Evolutionary conservation across 2,329 filamentous ascomycete genomes (phyloP).

Genomic region (Colletotrichum sp.): DNA sequence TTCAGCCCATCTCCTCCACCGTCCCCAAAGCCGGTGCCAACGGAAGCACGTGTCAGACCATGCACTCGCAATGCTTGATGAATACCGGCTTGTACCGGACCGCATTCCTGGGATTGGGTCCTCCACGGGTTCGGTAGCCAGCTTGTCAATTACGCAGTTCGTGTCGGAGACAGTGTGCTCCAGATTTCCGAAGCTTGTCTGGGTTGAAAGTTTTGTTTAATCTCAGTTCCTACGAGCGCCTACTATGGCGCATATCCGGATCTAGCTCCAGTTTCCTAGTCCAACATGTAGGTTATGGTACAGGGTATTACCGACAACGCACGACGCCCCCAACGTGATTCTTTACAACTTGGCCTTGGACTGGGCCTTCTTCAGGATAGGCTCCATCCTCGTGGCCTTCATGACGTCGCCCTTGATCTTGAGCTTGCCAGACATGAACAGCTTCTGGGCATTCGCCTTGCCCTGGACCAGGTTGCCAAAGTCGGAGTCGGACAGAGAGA

Average conservation of each 20-base stretch:
- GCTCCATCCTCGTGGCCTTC: conserved; percentile 97
- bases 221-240: conserved; percentile 13
- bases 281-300: conserved; percentile 15
- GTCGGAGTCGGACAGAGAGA: conserved; percentile 82
- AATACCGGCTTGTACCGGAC: neutral
- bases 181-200: neutral
- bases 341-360: conserved; percentile 80
- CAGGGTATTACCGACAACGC: conserved; percentile 20
- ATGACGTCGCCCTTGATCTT: conserved; percentile 99
- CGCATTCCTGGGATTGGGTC: neutral
- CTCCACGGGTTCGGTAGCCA: neutral
- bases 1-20: neutral
- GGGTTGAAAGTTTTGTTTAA: neutral
- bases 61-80: neutral
- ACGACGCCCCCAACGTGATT: neutral
- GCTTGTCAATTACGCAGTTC: neutral
- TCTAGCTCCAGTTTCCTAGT: neutral
- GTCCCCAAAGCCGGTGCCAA: neutral
- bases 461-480: conserved; percentile 83
- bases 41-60: neutral
- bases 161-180: neutral
- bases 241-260: neutral
- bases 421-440: conserved; percentile 98
- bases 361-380: conserved; percentile 87
- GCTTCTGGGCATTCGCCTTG: conserved; percentile 90